Conservation (phyloP, 2,329 filamentous ascomycete species). For the Penicillium vulpinum region DNA sequence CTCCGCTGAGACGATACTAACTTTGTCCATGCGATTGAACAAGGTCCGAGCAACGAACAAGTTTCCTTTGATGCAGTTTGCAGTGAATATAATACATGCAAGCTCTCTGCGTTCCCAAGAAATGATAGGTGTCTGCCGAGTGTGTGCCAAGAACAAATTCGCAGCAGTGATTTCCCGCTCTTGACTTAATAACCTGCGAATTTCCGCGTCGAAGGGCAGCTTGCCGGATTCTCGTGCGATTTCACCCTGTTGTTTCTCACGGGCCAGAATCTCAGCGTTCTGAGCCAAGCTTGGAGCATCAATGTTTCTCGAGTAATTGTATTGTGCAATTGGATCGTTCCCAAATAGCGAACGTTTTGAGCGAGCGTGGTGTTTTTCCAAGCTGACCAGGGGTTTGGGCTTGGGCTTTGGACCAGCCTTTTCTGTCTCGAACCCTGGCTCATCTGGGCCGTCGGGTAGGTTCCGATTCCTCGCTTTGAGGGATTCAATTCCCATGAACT, state of each 20-base stretch:
- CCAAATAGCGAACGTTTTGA: not conserved
- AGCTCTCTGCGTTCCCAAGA: conserved; percentile 32
- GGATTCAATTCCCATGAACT: conserved; percentile 43
- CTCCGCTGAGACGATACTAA: conserved; percentile 31
- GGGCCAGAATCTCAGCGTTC: conserved; percentile 13
- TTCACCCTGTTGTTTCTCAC: conserved; percentile 12
- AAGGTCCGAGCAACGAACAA: conserved; percentile 40
- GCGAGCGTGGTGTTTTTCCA: conserved; percentile 3
- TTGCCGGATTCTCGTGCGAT: not conserved
- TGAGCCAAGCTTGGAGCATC: not conserved
- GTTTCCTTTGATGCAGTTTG: conserved; percentile 40
- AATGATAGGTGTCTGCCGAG: conserved; percentile 9
- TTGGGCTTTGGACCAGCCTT: not conserved
- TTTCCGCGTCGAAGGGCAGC: conserved; percentile 19
- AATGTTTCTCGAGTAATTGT: not conserved
- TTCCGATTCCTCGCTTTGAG: conserved; percentile 31
- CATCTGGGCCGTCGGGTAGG: conserved; percentile 2
- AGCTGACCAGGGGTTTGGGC: conserved; percentile 2
- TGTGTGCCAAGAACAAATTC: conserved; percentile 34
- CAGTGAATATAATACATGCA: conserved; percentile 33
- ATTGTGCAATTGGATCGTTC: not conserved
- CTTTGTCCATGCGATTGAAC: conserved; percentile 36
- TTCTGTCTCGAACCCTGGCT: not conserved
- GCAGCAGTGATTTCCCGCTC: conserved; percentile 38
- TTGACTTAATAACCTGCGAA: conserved; percentile 29